Evolutionary conservation across 2,329 filamentous ascomycete species (phyloP).

Genomic region (Ophiostoma himal-ulmi): DNA sequence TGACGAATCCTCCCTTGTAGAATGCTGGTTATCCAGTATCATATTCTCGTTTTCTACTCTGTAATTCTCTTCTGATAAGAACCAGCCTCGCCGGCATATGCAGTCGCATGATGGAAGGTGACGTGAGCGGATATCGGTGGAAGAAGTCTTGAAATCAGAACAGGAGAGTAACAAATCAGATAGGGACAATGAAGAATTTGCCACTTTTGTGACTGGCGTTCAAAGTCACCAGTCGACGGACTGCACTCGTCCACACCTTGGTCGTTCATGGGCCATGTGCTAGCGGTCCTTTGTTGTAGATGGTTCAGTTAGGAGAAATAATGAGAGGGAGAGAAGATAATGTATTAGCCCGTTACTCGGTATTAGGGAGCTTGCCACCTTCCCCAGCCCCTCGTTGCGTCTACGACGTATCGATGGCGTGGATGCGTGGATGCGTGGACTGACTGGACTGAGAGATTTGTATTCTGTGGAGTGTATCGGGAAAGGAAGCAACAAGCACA

Average conservation of each 20-base stretch:
- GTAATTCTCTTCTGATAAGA: not conserved
- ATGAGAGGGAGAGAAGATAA: not conserved
- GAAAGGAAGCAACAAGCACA: not conserved
- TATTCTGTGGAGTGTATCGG: not conserved
- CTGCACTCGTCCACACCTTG: not conserved
- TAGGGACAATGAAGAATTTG: not conserved
- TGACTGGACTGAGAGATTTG: not conserved
- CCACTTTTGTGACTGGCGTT: not conserved
- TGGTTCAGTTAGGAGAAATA: not conserved
- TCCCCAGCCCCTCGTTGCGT: slow-evolving; percentile 5
- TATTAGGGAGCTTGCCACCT: not conserved
- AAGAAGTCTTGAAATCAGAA: not conserved
- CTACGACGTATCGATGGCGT: slow-evolving; percentile 10
- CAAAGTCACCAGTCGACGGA: not conserved
- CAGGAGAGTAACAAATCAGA: not conserved
- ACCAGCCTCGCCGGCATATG: slow-evolving; percentile 7
- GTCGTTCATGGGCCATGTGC: not conserved
- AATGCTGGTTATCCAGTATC: not conserved
- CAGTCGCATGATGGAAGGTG: not conserved
- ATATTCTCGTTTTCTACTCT: not conserved
- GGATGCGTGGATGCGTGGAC: not conserved
- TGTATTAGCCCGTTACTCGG: not conserved
- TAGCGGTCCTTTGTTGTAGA: not conserved
- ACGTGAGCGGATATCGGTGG: slow-evolving; percentile 4
- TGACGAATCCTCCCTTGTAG: not conserved